phyloP scores from a whole-genome alignment of 2,329 filamentous ascomycete species.

The Fusarium hainanense region DNA sequence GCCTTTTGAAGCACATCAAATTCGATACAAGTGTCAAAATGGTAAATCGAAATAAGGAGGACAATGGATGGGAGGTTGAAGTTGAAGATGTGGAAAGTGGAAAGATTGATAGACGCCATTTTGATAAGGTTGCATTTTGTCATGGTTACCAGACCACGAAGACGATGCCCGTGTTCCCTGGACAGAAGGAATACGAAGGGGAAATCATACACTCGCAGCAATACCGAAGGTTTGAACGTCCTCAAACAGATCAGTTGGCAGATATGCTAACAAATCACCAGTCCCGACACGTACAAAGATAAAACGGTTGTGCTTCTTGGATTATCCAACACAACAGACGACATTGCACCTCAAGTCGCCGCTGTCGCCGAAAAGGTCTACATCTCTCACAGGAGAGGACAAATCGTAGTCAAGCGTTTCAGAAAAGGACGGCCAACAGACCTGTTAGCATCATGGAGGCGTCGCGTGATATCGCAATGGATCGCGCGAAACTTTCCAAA shows the following conservation, averaged over 20 bases:
- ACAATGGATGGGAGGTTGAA: conserved; percentile 8
- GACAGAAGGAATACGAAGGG: neutral
- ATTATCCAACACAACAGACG: conserved; percentile 12
- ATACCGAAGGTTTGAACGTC: conserved; percentile 4
- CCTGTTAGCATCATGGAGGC: conserved; percentile 17
- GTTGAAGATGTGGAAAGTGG: neutral
- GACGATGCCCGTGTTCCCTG: conserved; percentile 17
- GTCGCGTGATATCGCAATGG: conserved; percentile 19
- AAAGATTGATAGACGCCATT: neutral
- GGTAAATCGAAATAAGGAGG: neutral
- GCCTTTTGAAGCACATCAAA: neutral
- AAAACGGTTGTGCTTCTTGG: conserved; percentile 23
- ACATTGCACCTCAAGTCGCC: conserved; percentile 7
- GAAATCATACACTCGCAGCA: conserved; percentile 25
- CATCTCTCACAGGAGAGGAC: conserved; percentile 20
- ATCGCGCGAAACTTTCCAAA: conserved; percentile 6
- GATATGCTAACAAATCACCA: neutral
- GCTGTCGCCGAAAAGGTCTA: conserved; percentile 17
- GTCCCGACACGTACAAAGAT: neutral
- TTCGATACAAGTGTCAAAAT: conserved; percentile 13
- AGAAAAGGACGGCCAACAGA: conserved; percentile 16
- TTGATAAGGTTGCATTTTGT: conserved; percentile 29
- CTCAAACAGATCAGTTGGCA: accelerated
- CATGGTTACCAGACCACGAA: conserved; percentile 25
- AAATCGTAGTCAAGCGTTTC: conserved; percentile 13